Evolutionary conservation across 176 grass and related monocot species (phyloP).

Genomic region (Saccharum spontaneum): DNA sequence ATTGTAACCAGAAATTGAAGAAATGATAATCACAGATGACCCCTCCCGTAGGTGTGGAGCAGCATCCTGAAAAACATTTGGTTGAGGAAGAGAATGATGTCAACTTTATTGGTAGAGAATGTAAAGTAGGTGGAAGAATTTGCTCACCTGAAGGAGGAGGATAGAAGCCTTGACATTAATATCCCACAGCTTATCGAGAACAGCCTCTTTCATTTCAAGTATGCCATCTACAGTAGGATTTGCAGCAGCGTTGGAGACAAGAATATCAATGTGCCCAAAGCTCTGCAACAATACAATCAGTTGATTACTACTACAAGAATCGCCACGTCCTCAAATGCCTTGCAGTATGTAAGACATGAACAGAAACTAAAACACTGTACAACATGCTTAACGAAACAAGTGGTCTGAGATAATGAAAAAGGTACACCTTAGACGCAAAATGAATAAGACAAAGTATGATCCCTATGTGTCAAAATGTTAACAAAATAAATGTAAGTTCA

Average conservation of each 20-base stretch:
- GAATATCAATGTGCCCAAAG: constrained; percentile 85
- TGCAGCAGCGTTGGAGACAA: constrained; percentile 91
- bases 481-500: neutral
- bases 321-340: neutral
- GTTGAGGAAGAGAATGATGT: neutral
- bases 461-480: neutral
- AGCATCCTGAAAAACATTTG: constrained; percentile 55
- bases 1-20: constrained; percentile 86
- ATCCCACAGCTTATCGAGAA: constrained; percentile 95
- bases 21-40: constrained; percentile 91
- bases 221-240: constrained; percentile 80
- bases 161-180: constrained; percentile 94
- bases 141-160: constrained; percentile 72
- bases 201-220: constrained; percentile 70
- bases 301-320: constrained; percentile 13
- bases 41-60: constrained; percentile 64
- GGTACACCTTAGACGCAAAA: neutral
- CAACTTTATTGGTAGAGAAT: constrained; percentile 1
- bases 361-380: constrained; percentile 2
- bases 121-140: constrained; percentile 14
- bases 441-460: neutral
- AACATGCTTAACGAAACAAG: neutral
- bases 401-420: neutral
- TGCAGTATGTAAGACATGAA: neutral
- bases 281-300: constrained; percentile 49